Conservation (phyloP, 805 yeast genomes). For the Candida easanensis region DNA sequence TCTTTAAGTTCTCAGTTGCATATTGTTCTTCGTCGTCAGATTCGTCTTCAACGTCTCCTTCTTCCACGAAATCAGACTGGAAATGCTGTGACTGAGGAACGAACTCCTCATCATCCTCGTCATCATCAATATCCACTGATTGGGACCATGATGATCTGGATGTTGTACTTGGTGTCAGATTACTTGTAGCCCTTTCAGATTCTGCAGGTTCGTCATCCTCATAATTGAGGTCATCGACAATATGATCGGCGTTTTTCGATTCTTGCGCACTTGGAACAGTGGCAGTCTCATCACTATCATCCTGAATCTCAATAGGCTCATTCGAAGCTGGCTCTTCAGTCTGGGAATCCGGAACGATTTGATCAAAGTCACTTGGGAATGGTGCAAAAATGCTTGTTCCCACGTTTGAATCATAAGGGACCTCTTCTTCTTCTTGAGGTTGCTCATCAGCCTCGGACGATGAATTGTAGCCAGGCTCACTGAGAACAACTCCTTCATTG, state of each 20-base stretch:
- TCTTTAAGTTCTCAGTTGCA: slow-evolving; percentile 1
- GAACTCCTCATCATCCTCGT: slow-evolving; percentile 6
- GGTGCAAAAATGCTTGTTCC: slow-evolving; percentile 16
- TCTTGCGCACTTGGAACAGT: neutral
- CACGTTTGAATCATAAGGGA: slow-evolving; percentile 12
- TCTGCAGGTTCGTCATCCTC: slow-evolving; percentile 2
- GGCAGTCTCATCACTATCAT: neutral
- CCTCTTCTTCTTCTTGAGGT: slow-evolving; percentile 1
- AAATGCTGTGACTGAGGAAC: slow-evolving; percentile 5
- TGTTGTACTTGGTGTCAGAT: no score
- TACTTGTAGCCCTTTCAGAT: no score
- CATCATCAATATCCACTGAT: slow-evolving; percentile 1
- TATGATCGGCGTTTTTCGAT: neutral
- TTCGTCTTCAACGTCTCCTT: slow-evolving; percentile 5
- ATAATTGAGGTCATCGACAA: slow-evolving; percentile 6
- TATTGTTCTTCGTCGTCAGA: slow-evolving; percentile 10
- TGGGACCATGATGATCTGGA: neutral
- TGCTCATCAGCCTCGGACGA: neutral
- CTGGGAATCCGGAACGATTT: slow-evolving; percentile 8
- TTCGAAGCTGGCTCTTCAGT: neutral
- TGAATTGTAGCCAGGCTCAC: slow-evolving; percentile 4
- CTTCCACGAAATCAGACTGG: neutral
- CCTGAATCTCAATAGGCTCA: neutral
- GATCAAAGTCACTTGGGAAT: slow-evolving; percentile 14
- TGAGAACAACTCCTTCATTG: neutral